Evolutionary conservation across 148 eudicot genomes (phyloP).

Genomic region (Rhododendron ferrugineum): DNA sequence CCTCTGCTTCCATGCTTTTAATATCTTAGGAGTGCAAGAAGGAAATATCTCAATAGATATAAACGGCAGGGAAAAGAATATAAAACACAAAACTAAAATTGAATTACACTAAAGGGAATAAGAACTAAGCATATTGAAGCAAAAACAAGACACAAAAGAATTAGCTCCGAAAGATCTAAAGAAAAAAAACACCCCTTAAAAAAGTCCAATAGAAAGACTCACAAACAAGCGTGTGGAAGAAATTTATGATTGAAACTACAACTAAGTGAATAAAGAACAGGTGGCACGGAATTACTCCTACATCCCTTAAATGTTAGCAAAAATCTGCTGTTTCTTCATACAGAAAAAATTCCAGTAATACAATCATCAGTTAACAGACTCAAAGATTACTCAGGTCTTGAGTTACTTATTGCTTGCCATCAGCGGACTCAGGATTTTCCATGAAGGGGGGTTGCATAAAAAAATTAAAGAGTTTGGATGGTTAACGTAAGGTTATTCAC

Average conservation of each 20-base stretch:
- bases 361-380: not conserved
- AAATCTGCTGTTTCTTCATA: not conserved
- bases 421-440: not conserved
- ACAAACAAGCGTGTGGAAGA: not conserved
- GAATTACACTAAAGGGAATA: not conserved
- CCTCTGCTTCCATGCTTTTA: constrained; percentile 81
- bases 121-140: not conserved
- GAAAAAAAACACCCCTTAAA: not conserved
- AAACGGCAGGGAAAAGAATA: not conserved
- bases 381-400: not conserved
- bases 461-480: not conserved
- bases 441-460: not conserved
- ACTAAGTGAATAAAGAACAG: not conserved
- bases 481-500: not conserved
- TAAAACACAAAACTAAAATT: constrained; percentile 1
- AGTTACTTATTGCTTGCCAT: not conserved
- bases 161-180: not conserved
- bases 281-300: not conserved
- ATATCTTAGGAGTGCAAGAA: constrained; percentile 45
- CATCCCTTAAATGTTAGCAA: not conserved
- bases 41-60: not conserved
- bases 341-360: not conserved
- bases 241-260: not conserved
- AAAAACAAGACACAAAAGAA: not conserved
- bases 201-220: not conserved